Conservation (phyloP, 2,329 filamentous ascomycete species). For the Leptographium flavum region DNA sequence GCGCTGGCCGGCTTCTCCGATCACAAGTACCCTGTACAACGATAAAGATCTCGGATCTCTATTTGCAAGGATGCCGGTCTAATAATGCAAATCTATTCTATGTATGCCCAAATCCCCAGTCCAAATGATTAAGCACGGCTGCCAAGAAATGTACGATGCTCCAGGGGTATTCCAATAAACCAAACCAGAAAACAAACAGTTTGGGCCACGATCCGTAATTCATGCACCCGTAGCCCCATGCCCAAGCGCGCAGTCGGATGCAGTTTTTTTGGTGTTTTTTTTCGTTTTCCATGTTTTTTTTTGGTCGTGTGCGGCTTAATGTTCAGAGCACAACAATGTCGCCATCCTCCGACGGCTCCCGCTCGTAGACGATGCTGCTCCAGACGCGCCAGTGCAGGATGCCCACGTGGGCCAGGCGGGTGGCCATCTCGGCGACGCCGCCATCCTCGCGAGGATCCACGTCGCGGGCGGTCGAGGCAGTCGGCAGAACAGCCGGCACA, state of each 20-base stretch:
- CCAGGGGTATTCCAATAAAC: neutral
- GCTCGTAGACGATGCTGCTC: slow-evolving; percentile 55
- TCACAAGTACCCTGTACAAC: neutral
- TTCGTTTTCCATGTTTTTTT: neutral
- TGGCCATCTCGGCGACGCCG: slow-evolving; percentile 53
- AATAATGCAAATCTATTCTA: neutral
- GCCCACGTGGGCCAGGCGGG: slow-evolving; percentile 67
- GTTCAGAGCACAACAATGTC: neutral
- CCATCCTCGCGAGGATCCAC: slow-evolving; percentile 29
- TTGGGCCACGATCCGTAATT: neutral
- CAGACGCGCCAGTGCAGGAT: slow-evolving; percentile 86
- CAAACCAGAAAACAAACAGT: neutral
- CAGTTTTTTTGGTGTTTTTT: neutral
- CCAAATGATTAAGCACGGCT: neutral
- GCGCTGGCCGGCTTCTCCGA: too few relatives aligned
- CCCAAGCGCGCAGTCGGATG: neutral
- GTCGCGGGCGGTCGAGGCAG: neutral
- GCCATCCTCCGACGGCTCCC: neutral
- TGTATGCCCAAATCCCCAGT: neutral
- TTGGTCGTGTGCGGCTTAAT: too few relatives aligned
- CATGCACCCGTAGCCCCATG: neutral
- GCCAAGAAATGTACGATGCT: neutral
- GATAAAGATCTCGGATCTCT: neutral
- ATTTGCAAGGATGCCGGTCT: neutral
- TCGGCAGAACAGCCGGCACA: slow-evolving; percentile 4